Evolutionary conservation across 2,329 filamentous ascomycete species (phyloP), one percentile per base, ranked within the genome.

Genomic region (Trichophyton schoenleinii): DNA sequence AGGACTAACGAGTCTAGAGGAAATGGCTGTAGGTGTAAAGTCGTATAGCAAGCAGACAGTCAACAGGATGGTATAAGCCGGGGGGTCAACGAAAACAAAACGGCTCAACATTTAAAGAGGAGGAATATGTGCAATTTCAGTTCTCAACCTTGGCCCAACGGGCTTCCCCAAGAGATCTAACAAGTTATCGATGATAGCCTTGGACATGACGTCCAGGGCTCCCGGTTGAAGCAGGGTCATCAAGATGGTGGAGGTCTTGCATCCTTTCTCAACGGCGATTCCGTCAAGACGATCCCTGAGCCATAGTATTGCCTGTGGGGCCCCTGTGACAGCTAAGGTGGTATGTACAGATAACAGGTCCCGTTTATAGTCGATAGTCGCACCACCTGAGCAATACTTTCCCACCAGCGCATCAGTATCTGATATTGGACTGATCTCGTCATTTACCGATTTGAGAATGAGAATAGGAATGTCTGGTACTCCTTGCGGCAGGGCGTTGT

Each of bases 381-480:
- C 76, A 2, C 76, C 76, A 2, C 65, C 68, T 0, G 60, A 63
- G 61, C 79, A 81, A 61, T 77, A 80, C 13, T 68, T 66, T 0
- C 70, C 60, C 0, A 80, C 72, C 20, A 80, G 64, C 0, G 63
- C 69, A 60, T 82, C 79, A 1, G 76, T 80, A 36, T 77, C 75
- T 3, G 65, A 68, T 2, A 80, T 69, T 1, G 72, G 69, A 7
- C 73, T 77, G 55, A 79, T 69, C 59, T 81, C 74, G 44, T 83
- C 80, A 2, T 67, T 63, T 20, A 76, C 72, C 0, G 79, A 76
- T 63, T 82, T 81, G 68, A 82, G 81, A 2, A 79, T 66, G 62
- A 79, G 78, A 7, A 82, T 57, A 0, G 80, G 80, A 66, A 80
- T 78, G 6, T 70, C 63, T 0, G 79, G 80, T 0, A 73, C 68